These are phyloP conservation scores for Orbilia brochopaga DNA, from an alignment of 2,329 filamentous ascomycete genomes.

Conservation along the genomic window DNA sequence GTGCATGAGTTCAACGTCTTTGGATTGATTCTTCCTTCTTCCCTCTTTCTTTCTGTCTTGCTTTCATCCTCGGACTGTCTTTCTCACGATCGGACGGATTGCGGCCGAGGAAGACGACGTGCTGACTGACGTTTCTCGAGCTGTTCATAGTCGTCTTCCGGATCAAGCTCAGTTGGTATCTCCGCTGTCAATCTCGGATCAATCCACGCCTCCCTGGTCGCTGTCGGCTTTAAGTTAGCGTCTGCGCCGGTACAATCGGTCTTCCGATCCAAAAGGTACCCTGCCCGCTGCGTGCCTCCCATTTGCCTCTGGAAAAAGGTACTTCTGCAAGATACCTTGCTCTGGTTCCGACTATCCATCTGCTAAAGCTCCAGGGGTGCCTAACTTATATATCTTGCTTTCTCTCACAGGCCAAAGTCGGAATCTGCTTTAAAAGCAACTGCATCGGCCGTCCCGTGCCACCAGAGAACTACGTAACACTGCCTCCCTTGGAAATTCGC, in stretches of 20 bases:
- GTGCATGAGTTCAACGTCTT: not conserved
- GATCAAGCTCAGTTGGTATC: not conserved
- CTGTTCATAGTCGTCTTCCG: not conserved
- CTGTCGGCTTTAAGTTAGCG: not conserved
- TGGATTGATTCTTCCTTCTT: slow-evolving; percentile 10
- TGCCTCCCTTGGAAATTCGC: slow-evolving; percentile 1
- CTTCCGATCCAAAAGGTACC: not conserved
- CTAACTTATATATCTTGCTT: not conserved
- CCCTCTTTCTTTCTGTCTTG: slow-evolving; percentile 15
- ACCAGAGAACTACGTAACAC: not conserved
- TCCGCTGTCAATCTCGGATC: not conserved
- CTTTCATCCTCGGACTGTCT: slow-evolving; percentile 23
- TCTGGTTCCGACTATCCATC: not conserved
- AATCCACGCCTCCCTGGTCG: no score
- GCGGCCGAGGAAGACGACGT: not conserved
- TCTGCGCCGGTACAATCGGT: no score
- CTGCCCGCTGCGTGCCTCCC: not conserved
- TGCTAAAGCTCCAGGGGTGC: no score
- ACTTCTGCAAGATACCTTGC: not conserved
- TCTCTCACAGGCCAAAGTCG: not conserved
- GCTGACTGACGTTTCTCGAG: slow-evolving; percentile 4
- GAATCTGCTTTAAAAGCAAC: not conserved
- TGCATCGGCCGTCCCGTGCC: slow-evolving; percentile 3
- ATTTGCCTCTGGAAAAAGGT: slow-evolving; percentile 1
- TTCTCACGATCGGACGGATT: not conserved